Base-by-base conservation (phyloP, 345 rosid species). In the Salix caprea region DNA sequence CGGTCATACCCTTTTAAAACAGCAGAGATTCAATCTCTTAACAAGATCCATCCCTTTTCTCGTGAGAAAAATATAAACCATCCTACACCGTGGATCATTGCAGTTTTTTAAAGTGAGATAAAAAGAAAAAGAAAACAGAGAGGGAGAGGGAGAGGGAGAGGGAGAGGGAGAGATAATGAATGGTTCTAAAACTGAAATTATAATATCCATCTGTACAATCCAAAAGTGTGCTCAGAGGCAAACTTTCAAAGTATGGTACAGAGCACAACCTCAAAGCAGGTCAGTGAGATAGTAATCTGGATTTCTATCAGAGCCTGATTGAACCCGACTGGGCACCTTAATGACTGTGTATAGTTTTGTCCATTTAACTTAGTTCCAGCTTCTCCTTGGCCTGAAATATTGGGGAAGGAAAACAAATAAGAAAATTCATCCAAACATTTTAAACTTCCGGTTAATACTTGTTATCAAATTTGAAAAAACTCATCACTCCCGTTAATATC, bases 361-460 rank as follows among this genome's bases (percentile, higher is more conserved):
- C 79, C 67, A 76, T 67, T 75, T 77, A 80, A 73, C 79, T 77
- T 86, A 88, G 83, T 80, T 91, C 90, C 88, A 84, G 84, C 89
- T 89, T 85, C 93, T 87, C 85, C 91, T 87, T 61, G 88, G 93
- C 96, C 96, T 89, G 96, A 89, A 88, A 89, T 77, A 80, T 84
- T 75, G 84, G 58, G 71, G 75, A 88, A 86, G 76, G 72, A 87
- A 86, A 85, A 82, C 75, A 70, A 66, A 80, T 86, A 75, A 86
- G 90, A 83, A 78, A 79, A 79, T 65, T 66, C 65, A 74, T 70
- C 44, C 77, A 76, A 78, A 58, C 26, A 39, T 61, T 71, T 74
- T 74, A 78, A 81, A 82, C 52, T 40, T 48, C 65, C 40, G 39
- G 58, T 44, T 26, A 28, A 28, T 62, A 72, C 65, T 32, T 39